Evolutionary conservation across 805 yeast species (phyloP), one percentile per base, ranked within the genome.

Genomic region (Cyberlindnera maclurae): DNA sequence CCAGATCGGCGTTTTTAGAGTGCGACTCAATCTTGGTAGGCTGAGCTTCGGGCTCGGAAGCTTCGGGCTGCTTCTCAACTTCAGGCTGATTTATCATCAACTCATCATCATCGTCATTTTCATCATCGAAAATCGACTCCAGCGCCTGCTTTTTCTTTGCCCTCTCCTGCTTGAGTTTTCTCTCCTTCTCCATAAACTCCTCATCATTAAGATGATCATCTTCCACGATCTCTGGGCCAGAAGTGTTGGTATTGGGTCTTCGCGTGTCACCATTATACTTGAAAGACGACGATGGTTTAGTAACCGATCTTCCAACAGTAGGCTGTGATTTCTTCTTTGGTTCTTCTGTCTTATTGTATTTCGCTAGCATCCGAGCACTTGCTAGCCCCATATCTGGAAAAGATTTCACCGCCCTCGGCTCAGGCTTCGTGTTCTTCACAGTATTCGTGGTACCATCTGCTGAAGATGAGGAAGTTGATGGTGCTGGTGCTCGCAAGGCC

Each of bases 91-190:
- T 24, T 32, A 28, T 24, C 18, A 31, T 24, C 28, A 10, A 10
- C 20, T 16, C 36, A 29, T 12, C 28, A 29, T 15, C 17, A 27
- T 13, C 17, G 13, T 9, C 33, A 11, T 42, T 39, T 3, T 30
- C 31, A 45, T 62, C 66, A 29, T 58, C 63, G 49, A 65, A 64
- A 47, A 65, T 49, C 15, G 60, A 55, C 31, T 54, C 59, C 29
- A 65, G 42, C 22, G 60, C 65, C 15, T 47, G 45, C 18, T 39
- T 38, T 32, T 42, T 50, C 29, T 41, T 38, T 5, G 13, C 29
- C 28, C 40, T 36, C 20, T 40, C 47, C 26, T 41, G 37, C 18
- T 39, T 40, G 13, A 30, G 37, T 10, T 15, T 29, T 20, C 33
- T 31, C 16, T 47, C 39, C 40, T 45, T 47, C 34, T 37, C 33